phyloP scores from a whole-genome alignment of 805 yeast genomes.

The Sugiyamaella smithiae region DNA sequence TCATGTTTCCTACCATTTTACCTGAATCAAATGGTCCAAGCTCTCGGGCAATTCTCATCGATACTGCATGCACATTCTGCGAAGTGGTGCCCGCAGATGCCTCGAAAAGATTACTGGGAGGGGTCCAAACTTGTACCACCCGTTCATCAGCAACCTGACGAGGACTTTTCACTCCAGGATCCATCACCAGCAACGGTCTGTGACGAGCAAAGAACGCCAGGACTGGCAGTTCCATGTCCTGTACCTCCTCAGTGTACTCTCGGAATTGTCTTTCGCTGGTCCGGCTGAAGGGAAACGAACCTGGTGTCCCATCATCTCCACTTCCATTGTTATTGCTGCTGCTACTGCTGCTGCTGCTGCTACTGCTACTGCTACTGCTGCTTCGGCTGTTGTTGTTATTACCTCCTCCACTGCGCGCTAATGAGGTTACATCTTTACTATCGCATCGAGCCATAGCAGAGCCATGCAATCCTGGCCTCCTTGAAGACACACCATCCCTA shows the following conservation, averaged over 20 bases:
- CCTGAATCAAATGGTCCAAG: slow-evolving; percentile 15
- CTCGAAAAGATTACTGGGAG: slow-evolving; percentile 8
- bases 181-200: slow-evolving; percentile 44
- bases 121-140: slow-evolving; percentile 13
- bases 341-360: not conserved
- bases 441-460: not conserved
- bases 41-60: slow-evolving; percentile 7
- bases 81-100: not conserved
- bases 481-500: not conserved
- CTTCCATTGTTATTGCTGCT: not conserved
- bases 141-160: slow-evolving; percentile 8
- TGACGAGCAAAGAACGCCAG: slow-evolving; percentile 48
- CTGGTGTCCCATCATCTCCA: not conserved
- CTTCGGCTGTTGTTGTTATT: not conserved
- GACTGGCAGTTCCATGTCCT: slow-evolving; percentile 25
- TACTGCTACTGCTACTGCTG: not conserved
- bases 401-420: not conserved
- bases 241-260: slow-evolving; percentile 17
- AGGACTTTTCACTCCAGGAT: slow-evolving; percentile 24
- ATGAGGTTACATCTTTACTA: not conserved
- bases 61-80: not conserved
- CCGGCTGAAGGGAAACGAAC: slow-evolving; percentile 17
- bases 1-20: not conserved
- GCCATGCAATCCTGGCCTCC: not conserved
- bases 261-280: slow-evolving; percentile 19